A percentile compares a stretch with the other conserved stretches of the same genome.
Evolutionary conservation across 2,329 filamentous ascomycete genomes (phyloP).

Genomic region (Penicillium aurantiogriseum): DNA sequence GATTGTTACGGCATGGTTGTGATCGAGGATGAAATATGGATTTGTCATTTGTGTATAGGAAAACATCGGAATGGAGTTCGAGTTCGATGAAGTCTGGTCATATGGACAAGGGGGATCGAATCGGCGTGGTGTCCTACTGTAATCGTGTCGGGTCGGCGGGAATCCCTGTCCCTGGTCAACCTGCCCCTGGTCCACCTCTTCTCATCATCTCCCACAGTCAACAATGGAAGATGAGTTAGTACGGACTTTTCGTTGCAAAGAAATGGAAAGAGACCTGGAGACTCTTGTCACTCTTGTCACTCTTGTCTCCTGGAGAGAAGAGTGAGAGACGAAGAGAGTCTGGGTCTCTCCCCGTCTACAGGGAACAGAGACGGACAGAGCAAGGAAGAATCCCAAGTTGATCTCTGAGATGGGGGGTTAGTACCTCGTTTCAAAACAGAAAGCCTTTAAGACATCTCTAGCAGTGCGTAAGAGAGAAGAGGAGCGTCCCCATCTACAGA

Average conservation of each 20-base stretch:
- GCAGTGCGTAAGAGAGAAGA: background rate
- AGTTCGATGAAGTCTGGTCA: background rate
- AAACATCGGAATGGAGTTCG: background rate
- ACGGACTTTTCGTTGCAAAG: background rate
- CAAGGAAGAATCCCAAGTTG: background rate
- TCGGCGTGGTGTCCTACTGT: background rate
- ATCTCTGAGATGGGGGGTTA: background rate
- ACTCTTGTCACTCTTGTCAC: background rate
- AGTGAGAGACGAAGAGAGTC: background rate
- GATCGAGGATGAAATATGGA: background rate
- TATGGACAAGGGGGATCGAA: background rate
- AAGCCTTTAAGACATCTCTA: background rate
- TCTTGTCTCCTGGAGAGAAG: background rate
- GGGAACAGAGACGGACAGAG: background rate
- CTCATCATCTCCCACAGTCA: background rate
- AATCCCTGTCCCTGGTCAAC: background rate
- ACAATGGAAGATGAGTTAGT: background rate
- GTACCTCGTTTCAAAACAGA: background rate
- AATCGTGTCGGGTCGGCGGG: background rate
- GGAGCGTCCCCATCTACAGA: background rate
- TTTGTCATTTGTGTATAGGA: background rate
- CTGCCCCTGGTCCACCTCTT: background rate
- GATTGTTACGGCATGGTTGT: background rate
- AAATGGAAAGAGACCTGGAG: too few relatives aligned
- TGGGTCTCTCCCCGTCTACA: background rate